Evolutionary conservation across 768 basidiomycete genomes (phyloP).

Genomic region (Neoboletus brunneissimus): DNA sequence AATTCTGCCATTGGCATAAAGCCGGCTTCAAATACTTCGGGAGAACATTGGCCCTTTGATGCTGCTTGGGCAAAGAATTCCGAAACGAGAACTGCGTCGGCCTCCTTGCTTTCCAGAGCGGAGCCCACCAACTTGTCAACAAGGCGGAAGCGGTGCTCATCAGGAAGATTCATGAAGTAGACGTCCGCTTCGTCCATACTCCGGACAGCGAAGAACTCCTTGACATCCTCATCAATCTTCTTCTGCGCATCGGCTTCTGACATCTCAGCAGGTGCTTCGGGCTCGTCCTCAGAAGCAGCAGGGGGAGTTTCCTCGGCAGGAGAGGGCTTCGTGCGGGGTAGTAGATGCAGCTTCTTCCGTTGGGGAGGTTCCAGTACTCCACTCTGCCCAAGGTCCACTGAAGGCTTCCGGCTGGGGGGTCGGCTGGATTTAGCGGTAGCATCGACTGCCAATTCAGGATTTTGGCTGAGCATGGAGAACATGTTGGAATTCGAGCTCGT

Average conservation of each 20-base stretch:
- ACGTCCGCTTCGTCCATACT: slow-evolving; percentile 84
- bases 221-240: slow-evolving; percentile 77
- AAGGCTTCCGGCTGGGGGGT: slow-evolving; percentile 48
- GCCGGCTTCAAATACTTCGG: slow-evolving; percentile 69
- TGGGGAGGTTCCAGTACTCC: slow-evolving; percentile 49
- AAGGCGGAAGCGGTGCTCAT: slow-evolving; percentile 58
- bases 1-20: slow-evolving; percentile 67
- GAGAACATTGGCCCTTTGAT: slow-evolving; percentile 57
- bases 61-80: slow-evolving; percentile 66
- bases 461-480: slow-evolving; percentile 81
- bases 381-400: slow-evolving; percentile 47
- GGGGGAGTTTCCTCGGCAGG: slow-evolving; percentile 45
- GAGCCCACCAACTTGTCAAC: slow-evolving; percentile 72
- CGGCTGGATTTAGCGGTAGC: slow-evolving; percentile 50
- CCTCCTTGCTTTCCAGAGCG: slow-evolving; percentile 80
- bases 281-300: slow-evolving; percentile 49
- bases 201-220: slow-evolving; percentile 85
- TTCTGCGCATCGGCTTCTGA: slow-evolving; percentile 63
- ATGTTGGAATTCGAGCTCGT: slow-evolving; percentile 81
- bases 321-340: slow-evolving; percentile 70
- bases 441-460: slow-evolving; percentile 54
- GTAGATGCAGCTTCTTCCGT: slow-evolving; percentile 69
- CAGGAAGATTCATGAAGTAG: slow-evolving; percentile 76
- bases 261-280: slow-evolving; percentile 49
- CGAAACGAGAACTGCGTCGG: slow-evolving; percentile 73